A percentile compares a stretch with the other conserved stretches of the same genome.
Evolutionary conservation across 1,284 basidiomycete genomes (phyloP).

Genomic region (Leccinum fuscescens): DNA sequence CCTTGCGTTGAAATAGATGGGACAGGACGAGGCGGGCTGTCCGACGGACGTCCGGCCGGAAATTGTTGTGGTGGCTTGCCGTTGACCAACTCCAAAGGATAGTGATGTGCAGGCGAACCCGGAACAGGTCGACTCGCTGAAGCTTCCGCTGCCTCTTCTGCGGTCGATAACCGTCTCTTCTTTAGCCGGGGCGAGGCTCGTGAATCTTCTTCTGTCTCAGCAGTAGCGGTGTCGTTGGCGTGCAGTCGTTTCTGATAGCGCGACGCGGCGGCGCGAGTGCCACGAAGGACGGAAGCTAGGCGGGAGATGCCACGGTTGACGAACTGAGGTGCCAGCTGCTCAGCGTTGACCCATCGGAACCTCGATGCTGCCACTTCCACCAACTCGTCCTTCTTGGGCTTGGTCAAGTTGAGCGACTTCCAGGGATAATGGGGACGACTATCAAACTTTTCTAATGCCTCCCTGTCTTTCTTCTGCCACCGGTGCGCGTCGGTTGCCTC

Average conservation of each 20-base stretch:
- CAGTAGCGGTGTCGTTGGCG: constrained; percentile 8
- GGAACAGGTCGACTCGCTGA: constrained; percentile 8
- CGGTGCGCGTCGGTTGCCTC: constrained; percentile 39
- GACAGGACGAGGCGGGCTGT: constrained; percentile 1
- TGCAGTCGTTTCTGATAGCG: constrained; percentile 27
- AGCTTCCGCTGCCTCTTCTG: neutral
- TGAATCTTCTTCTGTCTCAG: constrained; percentile 6
- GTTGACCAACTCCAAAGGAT: constrained; percentile 25
- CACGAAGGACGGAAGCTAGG: constrained; percentile 19
- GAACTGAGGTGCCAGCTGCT: constrained; percentile 32
- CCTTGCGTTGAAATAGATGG: constrained; percentile 14
- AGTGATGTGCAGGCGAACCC: neutral
- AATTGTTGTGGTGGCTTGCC: constrained; percentile 34
- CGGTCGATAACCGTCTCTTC: constrained; percentile 24
- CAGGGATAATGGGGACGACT: constrained; percentile 29
- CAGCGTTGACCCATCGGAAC: constrained; percentile 34
- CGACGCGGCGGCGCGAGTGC: constrained; percentile 1
- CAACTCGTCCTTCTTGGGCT: constrained; percentile 29
- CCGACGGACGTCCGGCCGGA: constrained; percentile 23
- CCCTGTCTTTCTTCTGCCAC: constrained; percentile 43
- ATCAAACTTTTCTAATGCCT: constrained; percentile 41
- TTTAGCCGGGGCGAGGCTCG: constrained; percentile 26
- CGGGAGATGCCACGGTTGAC: constrained; percentile 25
- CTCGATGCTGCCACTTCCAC: constrained; percentile 28
- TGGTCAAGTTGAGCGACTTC: constrained; percentile 23